These are phyloP conservation scores for Scedosporium aurantiacum DNA, from an alignment of 2,329 filamentous ascomycete genomes.

Conservation along the genomic window DNA sequence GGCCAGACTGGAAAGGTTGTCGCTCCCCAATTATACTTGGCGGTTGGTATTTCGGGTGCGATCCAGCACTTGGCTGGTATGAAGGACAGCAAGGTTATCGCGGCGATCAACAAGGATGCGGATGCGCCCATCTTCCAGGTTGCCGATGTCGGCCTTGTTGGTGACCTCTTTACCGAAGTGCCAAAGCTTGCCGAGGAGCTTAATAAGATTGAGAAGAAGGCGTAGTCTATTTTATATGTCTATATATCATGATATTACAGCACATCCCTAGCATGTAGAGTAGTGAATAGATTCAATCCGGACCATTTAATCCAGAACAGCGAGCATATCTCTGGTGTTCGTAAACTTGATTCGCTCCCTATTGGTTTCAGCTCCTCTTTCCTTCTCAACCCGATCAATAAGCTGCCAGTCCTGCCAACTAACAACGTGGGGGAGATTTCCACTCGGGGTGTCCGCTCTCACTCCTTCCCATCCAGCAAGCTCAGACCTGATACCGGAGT, in stretches of 20 bases:
- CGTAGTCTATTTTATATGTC: conserved; percentile 7
- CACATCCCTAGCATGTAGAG: not conserved
- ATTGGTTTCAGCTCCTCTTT: conserved; percentile 52
- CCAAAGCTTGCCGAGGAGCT: conserved; percentile 95
- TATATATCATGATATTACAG: conserved; percentile 13
- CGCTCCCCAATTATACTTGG: conserved; percentile 88
- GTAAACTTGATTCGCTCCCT: conserved; percentile 70
- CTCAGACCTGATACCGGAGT: conserved; percentile 5
- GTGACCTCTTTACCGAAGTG: conserved; percentile 90
- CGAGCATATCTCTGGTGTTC: conserved; percentile 45
- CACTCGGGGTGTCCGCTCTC: conserved; percentile 41
- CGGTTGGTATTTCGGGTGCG: conserved; percentile 89
- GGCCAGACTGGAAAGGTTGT: conserved; percentile 99
- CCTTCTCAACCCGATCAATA: conserved; percentile 70
- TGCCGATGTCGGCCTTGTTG: conserved; percentile 89
- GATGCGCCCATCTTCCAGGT: conserved; percentile 98
- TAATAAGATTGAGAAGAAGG: conserved; percentile 36
- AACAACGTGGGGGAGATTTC: conserved; percentile 49
- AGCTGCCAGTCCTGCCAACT: conserved; percentile 75
- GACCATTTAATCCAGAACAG: conserved; percentile 28
- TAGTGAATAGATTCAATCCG: not conserved
- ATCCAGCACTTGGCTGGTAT: conserved; percentile 98
- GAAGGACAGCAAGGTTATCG: conserved; percentile 99
- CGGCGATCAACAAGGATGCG: conserved; percentile 93
- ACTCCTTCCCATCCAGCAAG: conserved; percentile 66